phyloP scores from a whole-genome alignment of 2,329 filamentous ascomycete species.

The Neodidymelliopsis sp. region DNA sequence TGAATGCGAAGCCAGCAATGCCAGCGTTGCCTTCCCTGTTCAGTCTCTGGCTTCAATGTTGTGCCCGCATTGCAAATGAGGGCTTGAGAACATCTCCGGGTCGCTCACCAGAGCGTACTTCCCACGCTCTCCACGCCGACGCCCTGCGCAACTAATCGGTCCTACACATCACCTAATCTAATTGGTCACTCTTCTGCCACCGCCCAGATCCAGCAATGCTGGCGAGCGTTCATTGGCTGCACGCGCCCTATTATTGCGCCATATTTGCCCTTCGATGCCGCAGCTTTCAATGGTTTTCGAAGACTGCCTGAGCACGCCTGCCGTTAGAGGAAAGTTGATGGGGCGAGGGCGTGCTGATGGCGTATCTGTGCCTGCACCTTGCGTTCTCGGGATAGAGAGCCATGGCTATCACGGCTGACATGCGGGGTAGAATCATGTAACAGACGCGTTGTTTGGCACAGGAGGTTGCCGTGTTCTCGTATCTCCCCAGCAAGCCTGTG shows the following conservation, averaged over 20 bases:
- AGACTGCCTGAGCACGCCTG: conserved; percentile 9
- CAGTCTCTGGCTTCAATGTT: too few species aligned
- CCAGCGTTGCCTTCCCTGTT: too few species aligned
- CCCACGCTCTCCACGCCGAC: conserved; percentile 4
- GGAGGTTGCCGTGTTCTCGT: neutral
- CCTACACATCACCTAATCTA: conserved; percentile 15
- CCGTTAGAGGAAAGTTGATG: conserved; percentile 17
- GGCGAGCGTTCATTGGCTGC: neutral
- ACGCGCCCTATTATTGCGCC: conserved; percentile 9
- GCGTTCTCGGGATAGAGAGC: conserved; percentile 1
- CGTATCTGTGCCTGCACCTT: conserved; percentile 11
- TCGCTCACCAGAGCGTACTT: neutral
- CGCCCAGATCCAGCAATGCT: conserved; percentile 4
- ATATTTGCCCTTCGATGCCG: conserved; percentile 12
- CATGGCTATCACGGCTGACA: neutral
- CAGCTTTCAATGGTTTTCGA: conserved; percentile 15
- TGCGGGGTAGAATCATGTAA: conserved; percentile 4
- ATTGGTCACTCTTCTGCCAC: conserved; percentile 12
- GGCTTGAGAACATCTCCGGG: neutral
- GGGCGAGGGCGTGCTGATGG: conserved; percentile 1
- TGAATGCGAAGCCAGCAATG: neutral
- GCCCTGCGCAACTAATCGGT: conserved; percentile 18
- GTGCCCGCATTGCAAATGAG: neutral
- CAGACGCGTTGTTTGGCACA: conserved; percentile 1
- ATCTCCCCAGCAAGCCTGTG: neutral